phyloP scores from a whole-genome alignment of 148 eudicot species.

The Oxyria digyna region DNA sequence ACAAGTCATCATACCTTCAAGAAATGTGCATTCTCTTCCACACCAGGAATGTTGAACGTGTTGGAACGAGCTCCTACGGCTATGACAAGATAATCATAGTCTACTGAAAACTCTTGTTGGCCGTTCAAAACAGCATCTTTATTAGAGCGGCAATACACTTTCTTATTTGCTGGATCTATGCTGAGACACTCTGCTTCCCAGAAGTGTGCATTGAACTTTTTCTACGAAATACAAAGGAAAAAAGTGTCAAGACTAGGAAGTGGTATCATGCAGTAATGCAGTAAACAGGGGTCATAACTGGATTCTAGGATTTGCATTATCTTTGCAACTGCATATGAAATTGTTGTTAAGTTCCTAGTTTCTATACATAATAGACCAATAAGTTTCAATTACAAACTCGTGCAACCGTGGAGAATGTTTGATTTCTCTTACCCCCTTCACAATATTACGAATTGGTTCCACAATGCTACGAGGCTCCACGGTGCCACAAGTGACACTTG shows the following conservation, averaged over 20 bases:
- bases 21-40: constrained; percentile 55
- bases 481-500: constrained; percentile 60
- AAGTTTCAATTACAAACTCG: neutral
- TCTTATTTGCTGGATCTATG: constrained; percentile 52
- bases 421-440: constrained; percentile 24
- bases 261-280: neutral
- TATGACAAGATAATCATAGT: constrained; percentile 66
- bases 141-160: constrained; percentile 47
- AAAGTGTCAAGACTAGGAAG: neutral
- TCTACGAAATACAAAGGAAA: constrained; percentile 21
- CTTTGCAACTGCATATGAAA: too few species aligned
- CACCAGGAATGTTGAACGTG: constrained; percentile 74
- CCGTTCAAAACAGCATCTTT: constrained; percentile 21
- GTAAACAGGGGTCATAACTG: neutral
- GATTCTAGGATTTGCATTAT: neutral
- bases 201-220: constrained; percentile 27
- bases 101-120: constrained; percentile 48
- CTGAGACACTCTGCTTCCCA: constrained; percentile 64
- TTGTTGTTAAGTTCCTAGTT: too few species aligned
- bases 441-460: constrained; percentile 51
- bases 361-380: neutral
- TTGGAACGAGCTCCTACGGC: constrained; percentile 59
- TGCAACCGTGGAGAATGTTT: too few species aligned
- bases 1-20: constrained; percentile 33
- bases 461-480: constrained; percentile 67